These are phyloP conservation scores for Eruca vesicaria DNA, from an alignment of 441 rosid genomes.

Conservation along the genomic window DNA sequence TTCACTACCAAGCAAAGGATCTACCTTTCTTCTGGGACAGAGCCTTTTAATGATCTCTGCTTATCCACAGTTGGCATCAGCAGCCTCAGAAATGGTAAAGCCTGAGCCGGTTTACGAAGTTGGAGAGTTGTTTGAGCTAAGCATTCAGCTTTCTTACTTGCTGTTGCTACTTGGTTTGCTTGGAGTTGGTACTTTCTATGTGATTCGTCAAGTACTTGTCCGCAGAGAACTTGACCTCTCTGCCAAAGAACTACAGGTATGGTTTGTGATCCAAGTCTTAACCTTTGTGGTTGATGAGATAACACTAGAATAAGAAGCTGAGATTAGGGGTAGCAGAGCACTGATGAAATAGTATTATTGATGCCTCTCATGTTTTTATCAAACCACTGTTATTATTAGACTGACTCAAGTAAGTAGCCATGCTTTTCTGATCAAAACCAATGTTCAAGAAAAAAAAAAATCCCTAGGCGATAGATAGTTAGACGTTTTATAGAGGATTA, in stretches of 20 bases:
- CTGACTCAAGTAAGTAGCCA: neutral
- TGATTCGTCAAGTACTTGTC: conserved; percentile 93
- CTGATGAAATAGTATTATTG: neutral
- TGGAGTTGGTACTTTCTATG: conserved; percentile 88
- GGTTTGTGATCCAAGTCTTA: neutral
- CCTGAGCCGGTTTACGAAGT: conserved; percentile 57
- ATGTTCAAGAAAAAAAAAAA: neutral
- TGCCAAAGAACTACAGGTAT: conserved; percentile 93
- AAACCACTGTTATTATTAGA: neutral
- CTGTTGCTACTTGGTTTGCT: conserved; percentile 75
- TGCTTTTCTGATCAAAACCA: neutral
- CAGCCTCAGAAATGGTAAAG: conserved; percentile 55
- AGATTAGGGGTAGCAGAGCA: neutral
- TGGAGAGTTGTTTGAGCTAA: conserved; percentile 82
- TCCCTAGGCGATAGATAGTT: neutral
- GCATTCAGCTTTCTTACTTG: conserved; percentile 91
- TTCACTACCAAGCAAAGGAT: conserved; percentile 40
- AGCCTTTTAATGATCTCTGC: conserved; percentile 53
- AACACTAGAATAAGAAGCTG: neutral
- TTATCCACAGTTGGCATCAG: conserved; percentile 52
- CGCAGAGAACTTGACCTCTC: conserved; percentile 99
- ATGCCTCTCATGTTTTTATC: neutral
- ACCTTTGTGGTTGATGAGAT: neutral
- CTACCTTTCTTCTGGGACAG: conserved; percentile 50
- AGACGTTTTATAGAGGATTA: neutral